Conservation (phyloP, 2,329 filamentous ascomycete species). For the Paraphoma sp. region DNA sequence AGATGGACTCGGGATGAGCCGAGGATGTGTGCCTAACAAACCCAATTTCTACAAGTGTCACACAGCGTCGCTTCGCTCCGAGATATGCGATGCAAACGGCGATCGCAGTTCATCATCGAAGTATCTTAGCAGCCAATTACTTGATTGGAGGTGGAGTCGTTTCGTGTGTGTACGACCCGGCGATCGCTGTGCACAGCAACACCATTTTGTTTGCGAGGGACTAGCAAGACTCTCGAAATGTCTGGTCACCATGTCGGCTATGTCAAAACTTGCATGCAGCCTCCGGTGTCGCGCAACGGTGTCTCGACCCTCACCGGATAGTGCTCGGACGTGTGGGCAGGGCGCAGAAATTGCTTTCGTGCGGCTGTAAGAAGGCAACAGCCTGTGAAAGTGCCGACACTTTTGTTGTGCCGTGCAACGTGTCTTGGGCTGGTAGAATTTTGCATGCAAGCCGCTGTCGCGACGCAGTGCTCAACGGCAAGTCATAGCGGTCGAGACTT, state of each 20-base stretch:
- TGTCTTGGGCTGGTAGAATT: background rate
- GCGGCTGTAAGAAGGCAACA: background rate
- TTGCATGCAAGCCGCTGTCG: background rate
- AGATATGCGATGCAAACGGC: background rate
- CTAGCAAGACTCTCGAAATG: no score
- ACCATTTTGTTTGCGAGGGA: no score
- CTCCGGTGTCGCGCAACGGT: no score
- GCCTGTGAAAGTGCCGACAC: background rate
- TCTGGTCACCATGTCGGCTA: no score
- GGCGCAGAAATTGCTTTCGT: background rate
- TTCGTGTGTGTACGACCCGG: background rate
- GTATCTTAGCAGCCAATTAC: background rate
- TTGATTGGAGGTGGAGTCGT: background rate
- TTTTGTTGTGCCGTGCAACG: background rate
- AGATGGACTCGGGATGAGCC: background rate
- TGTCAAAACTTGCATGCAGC: no score
- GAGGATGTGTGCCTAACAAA: conserved; percentile 2
- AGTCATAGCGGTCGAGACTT: conserved; percentile 1
- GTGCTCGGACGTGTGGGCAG: no score
- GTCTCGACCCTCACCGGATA: no score
- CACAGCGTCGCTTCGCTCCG: background rate
- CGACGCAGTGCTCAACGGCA: background rate
- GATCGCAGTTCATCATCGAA: background rate
- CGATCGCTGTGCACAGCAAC: no score
- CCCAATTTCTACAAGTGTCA: background rate